Evolutionary conservation across 192 early-diverging fungal genomes (phyloP).

Genomic region (Linnemannia hyalina): DNA sequence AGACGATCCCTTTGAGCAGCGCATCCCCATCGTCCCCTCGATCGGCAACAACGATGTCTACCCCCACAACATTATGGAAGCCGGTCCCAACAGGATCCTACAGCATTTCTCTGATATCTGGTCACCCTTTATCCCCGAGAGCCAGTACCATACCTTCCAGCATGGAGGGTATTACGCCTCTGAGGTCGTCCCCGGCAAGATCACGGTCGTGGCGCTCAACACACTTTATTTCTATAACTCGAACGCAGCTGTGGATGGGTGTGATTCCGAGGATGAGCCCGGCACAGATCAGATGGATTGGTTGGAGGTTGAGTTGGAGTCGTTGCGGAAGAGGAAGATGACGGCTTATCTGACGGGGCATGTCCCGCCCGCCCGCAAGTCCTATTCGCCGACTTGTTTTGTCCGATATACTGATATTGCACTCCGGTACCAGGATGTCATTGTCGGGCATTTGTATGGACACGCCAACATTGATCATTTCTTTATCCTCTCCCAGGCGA

Average conservation of each 20-base stretch:
- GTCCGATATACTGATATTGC: constrained; percentile 58
- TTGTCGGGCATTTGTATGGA: constrained; percentile 78
- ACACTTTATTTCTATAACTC: constrained; percentile 80
- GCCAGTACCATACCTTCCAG: constrained; percentile 72
- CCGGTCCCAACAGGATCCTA: constrained; percentile 66
- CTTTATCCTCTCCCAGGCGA: constrained; percentile 65
- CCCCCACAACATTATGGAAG: constrained; percentile 75
- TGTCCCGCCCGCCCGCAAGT: constrained; percentile 67
- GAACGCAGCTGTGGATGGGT: constrained; percentile 77
- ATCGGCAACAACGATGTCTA: constrained; percentile 79
- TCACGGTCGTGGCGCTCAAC: constrained; percentile 75
- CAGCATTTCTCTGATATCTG: constrained; percentile 65
- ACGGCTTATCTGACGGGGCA: constrained; percentile 77
- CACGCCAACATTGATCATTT: constrained; percentile 83
- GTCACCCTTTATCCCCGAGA: constrained; percentile 69
- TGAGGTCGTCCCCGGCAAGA: constrained; percentile 66
- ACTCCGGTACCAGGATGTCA: constrained; percentile 62
- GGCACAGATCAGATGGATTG: constrained; percentile 76
- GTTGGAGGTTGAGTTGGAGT: constrained; percentile 71
- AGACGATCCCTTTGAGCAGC: constrained; percentile 30
- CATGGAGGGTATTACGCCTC: constrained; percentile 76
- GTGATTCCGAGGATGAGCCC: constrained; percentile 65
- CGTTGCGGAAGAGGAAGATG: constrained; percentile 56
- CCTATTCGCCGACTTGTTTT: constrained; percentile 60
- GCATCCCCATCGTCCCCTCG: constrained; percentile 65